Evolutionary conservation across 495 filamentous ascomycete species (phyloP), one percentile per base, ranked within the genome.

Genomic region (Aspergillus taichungensis): DNA sequence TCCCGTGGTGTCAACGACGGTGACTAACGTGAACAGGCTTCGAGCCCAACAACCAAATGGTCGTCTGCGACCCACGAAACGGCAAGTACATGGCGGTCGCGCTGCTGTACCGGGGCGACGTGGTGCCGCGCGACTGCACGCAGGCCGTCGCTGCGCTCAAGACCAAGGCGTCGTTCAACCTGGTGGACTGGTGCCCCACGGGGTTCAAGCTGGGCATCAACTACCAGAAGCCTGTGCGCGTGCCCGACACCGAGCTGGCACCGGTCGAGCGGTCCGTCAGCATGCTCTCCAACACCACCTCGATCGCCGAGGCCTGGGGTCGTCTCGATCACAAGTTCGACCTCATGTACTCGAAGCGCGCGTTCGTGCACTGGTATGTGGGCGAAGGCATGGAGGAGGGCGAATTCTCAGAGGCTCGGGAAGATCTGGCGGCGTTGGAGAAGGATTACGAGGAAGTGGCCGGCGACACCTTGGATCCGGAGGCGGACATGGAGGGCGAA

Each of bases 321-420:
- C 84, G 87, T 51, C 74, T 95, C 28, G 86, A 91, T 66, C 80
- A 87, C 73, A 95, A 95, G 69, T 95, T 95, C 68, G 88, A 95
- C 56, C 85, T 95, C 52, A 95, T 95, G 88, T 94, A 95, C 74
- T 85, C 79, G 71, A 94, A 94, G 79, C 85, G 88, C 56, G 88
- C 88, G 34, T 94, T 94, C 60, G 88, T 94, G 11, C 88, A 94
- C 67, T 94, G 88, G 88, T 94, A 94, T 58, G 88, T 94, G 37
- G 88, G 88, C 56, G 88, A 94, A 69, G 88, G 88, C 69, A 94
- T 94, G 88, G 88, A 94, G 73, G 88, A 94, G 63, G 88, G 88
- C 52, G 88, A 94, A 69, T 94, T 94, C 70, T 83, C 79, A 45
- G 88, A 94, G 73, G 88, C 88, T 37, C 79, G 88, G 43, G 88